Evolutionary conservation across 352 stramenopile species (phyloP).

Genomic region (Pythium aristosporum): DNA sequence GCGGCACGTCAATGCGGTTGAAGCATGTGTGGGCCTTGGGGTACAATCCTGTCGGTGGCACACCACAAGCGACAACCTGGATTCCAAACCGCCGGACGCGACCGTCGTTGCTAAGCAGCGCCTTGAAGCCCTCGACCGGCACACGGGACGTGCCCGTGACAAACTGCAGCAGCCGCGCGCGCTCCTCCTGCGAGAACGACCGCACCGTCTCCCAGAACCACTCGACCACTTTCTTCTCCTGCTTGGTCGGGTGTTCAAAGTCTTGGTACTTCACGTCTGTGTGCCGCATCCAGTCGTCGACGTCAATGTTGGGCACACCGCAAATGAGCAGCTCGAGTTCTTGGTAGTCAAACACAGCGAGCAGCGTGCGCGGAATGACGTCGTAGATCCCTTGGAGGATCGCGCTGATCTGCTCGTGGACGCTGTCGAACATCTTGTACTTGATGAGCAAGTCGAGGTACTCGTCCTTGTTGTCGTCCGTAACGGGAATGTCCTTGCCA

Average conservation of each 20-base stretch:
- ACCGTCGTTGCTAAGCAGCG: slow-evolving; percentile 72
- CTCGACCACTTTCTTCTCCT: slow-evolving; percentile 66
- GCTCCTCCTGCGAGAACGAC: slow-evolving; percentile 81
- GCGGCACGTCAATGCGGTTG: slow-evolving; percentile 84
- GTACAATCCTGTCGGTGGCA: slow-evolving; percentile 67
- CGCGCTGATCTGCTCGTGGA: slow-evolving; percentile 87
- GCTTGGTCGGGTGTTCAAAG: slow-evolving; percentile 54
- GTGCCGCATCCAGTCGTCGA: slow-evolving; percentile 88
- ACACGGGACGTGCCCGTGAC: slow-evolving; percentile 88
- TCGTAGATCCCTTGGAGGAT: slow-evolving; percentile 92
- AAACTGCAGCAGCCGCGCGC: slow-evolving; percentile 88
- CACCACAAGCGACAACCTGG: slow-evolving; percentile 88
- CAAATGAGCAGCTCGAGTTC: slow-evolving; percentile 95
- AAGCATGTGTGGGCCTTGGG: slow-evolving; percentile 89
- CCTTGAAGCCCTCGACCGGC: slow-evolving; percentile 95
- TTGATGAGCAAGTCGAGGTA: slow-evolving; percentile 95
- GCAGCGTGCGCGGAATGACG: slow-evolving; percentile 84
- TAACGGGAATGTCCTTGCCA: slow-evolving; percentile 91
- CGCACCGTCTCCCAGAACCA: slow-evolving; percentile 91
- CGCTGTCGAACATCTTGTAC: slow-evolving; percentile 91
- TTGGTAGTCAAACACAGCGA: slow-evolving; percentile 93
- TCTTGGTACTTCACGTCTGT: slow-evolving; percentile 79
- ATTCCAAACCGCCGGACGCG: slow-evolving; percentile 95
- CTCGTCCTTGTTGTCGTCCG: slow-evolving; percentile 93
- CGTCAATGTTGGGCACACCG: slow-evolving; percentile 88